Evolutionary conservation across 2,329 filamentous ascomycete species (phyloP), one percentile per base, ranked within the genome.

Genomic region (Paraphaeosphaeria sporulosa): DNA sequence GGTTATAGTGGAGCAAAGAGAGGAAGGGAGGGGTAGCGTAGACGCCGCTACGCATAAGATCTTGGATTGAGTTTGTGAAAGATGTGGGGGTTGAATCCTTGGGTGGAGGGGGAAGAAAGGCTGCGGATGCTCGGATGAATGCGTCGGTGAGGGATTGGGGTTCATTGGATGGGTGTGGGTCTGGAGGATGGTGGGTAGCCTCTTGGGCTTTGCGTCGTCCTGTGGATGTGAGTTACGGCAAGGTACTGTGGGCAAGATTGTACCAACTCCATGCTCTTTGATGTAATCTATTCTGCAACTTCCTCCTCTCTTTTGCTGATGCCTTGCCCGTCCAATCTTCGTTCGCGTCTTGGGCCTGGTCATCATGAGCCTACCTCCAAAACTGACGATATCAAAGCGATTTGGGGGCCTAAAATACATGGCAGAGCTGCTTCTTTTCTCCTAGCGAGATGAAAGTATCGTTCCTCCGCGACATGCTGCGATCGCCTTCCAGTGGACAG

Each of bases 241-340:
- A 15, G 10, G 21, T 27, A 12, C 21, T 17, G 19, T 19, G n/a
- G n/a, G 10, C 5, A 4, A 17, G 1, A 21, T 13, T n/a, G 27
- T 2, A 38, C 21, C 8, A 58, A 65, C 63, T 48, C 62, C 62
- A 63, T 43, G 63, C 62, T 34, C 65, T 23, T 46, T 66, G 64
- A 59, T 64, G 55, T 38, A 66, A 21, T n/a, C 60, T 32, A 50
- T 68, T 68, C 34, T 68, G 64, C 42, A 59, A 12, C 38, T 62
- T 64, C 13, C 64, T 46, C 21, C 65, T 47, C 40, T 61, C 64
- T 23, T 62, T 60, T 36, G 61, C 43, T 42, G 55, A 48, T 2
- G 59, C 51, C 23, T 58, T 59, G 44, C 60, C 60, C 4, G 60
- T 63, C 60, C 64, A 64, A 32, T 66, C 62, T 2, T 63, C 62